A percentile compares a stretch with the other conserved stretches of the same genome.
phyloP scores from a whole-genome alignment of 164 flowering plant genomes.

The Piper longum region DNA sequence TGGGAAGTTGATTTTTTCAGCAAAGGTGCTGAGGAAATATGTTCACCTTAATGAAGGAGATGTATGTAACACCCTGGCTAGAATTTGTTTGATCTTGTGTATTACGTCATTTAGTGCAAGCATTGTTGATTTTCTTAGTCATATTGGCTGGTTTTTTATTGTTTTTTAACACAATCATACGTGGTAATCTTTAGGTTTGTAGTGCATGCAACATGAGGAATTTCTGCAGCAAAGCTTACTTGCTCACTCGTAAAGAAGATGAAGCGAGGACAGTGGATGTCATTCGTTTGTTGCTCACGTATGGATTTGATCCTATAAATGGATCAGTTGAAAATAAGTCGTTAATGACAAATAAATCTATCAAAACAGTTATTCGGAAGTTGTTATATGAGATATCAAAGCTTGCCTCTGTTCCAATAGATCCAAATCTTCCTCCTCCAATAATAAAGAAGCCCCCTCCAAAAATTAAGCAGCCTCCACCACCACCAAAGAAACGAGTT shows the following conservation, averaged over 20 bases:
- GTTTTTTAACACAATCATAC: too few relatives aligned
- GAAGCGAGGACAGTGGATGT: constrained; percentile 86
- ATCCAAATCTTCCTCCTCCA: constrained; percentile 95
- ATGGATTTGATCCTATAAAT: constrained; percentile 68
- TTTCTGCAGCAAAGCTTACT: constrained; percentile 73
- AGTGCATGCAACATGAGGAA: constrained; percentile 88
- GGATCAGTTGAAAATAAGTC: constrained; percentile 55
- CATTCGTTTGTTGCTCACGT: constrained; percentile 62
- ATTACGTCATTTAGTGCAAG: background rate
- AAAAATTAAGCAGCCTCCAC: constrained; percentile 95
- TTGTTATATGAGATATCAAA: constrained; percentile 81
- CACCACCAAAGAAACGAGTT: constrained; percentile 82
- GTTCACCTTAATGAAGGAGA: constrained; percentile 97
- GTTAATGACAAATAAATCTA: constrained; percentile 57
- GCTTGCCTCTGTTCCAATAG: constrained; percentile 89
- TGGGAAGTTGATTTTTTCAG: constrained; percentile 66
- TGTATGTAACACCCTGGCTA: constrained; percentile 33
- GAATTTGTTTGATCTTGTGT: background rate
- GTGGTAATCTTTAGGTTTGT: constrained; percentile 54
- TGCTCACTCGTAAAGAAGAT: constrained; percentile 87
- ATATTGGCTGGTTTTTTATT: background rate
- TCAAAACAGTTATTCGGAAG: constrained; percentile 72
- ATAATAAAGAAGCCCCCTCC: constrained; percentile 78
- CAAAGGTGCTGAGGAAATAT: constrained; percentile 76
- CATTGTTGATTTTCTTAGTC: background rate